Conservation (phyloP, 2,329 filamentous ascomycete genomes). For the Penicillium hordei region DNA sequence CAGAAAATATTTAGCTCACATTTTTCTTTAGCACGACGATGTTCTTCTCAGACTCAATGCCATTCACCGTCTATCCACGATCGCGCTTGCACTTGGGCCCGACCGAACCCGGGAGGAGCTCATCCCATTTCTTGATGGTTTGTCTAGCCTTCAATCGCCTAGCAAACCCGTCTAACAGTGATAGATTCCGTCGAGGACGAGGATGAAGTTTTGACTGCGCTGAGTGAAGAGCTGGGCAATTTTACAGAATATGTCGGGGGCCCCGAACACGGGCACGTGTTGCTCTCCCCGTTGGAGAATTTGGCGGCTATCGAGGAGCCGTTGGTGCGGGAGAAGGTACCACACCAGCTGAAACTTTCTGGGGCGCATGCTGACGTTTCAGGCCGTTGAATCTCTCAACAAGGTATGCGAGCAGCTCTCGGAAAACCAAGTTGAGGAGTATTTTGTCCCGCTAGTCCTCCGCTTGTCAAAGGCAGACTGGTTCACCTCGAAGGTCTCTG, state of each 20-base stretch:
- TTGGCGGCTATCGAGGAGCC: slow-evolving; percentile 98
- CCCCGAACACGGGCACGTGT: slow-evolving; percentile 88
- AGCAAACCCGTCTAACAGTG: slow-evolving; percentile 24
- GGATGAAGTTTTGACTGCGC: slow-evolving; percentile 93
- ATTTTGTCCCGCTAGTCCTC: slow-evolving; percentile 93
- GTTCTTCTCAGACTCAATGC: slow-evolving; percentile 96
- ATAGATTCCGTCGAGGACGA: slow-evolving; percentile 98
- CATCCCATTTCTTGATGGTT: slow-evolving; percentile 98
- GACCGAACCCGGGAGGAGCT: slow-evolving; percentile 98
- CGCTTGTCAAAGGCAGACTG: slow-evolving; percentile 98
- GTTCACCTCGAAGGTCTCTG: slow-evolving; percentile 99
- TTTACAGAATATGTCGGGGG: slow-evolving; percentile 99
- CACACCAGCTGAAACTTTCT: neutral
- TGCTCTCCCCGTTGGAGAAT: slow-evolving; percentile 95
- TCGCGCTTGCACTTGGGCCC: slow-evolving; percentile 90
- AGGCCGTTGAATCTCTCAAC: slow-evolving; percentile 99
- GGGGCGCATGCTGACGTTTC: slow-evolving; percentile 14
- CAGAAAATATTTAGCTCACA: slow-evolving; percentile 21
- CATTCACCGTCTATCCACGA: slow-evolving; percentile 96
- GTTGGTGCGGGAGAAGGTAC: slow-evolving; percentile 93
- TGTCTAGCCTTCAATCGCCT: slow-evolving; percentile 42
- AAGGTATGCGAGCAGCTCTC: slow-evolving; percentile 96
- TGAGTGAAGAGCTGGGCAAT: slow-evolving; percentile 93
- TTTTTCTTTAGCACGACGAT: slow-evolving; percentile 78
- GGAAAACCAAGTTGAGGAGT: slow-evolving; percentile 88